Conservation (phyloP, 208 protist species). For the Trypanosoma mega region DNA sequence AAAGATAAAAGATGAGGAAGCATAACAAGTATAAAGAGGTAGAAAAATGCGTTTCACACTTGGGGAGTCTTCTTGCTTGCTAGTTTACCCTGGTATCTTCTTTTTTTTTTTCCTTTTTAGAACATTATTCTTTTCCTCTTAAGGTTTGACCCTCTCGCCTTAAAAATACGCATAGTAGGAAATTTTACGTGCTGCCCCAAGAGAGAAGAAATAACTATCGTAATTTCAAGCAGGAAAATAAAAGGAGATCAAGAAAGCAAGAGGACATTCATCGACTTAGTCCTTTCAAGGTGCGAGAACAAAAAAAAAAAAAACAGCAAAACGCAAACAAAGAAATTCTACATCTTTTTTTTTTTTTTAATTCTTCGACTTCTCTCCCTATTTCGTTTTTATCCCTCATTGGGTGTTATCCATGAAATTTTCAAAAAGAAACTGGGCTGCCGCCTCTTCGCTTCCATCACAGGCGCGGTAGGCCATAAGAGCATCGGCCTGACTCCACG, state of each 20-base stretch:
- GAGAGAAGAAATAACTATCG: too few relatives aligned
- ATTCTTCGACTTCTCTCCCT: slow-evolving; percentile 24
- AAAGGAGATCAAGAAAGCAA: slow-evolving; percentile 5
- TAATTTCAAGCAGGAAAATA: slow-evolving; percentile 9
- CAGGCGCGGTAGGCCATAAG: slow-evolving; percentile 70
- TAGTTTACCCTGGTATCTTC: too few relatives aligned
- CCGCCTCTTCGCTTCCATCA: slow-evolving; percentile 70
- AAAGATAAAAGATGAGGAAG: not conserved
- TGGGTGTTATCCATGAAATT: slow-evolving; percentile 28
- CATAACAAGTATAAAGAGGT: not conserved
- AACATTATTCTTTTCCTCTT: too few relatives aligned
- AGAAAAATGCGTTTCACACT: too few relatives aligned
- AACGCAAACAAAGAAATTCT: slow-evolving; percentile 22
- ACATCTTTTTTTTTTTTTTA: slow-evolving; percentile 6
- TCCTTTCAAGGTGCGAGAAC: not conserved
- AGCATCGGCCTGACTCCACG: slow-evolving; percentile 74
- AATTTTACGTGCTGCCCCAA: too few relatives aligned
- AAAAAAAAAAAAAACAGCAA: slow-evolving; percentile 16
- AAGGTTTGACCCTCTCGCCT: too few relatives aligned
- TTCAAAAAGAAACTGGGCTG: slow-evolving; percentile 77
- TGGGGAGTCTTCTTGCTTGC: too few relatives aligned
- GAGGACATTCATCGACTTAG: not conserved
- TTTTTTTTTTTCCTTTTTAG: too few relatives aligned
- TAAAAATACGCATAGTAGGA: too few relatives aligned
- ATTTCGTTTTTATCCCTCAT: slow-evolving; percentile 1